phyloP scores from a whole-genome alignment of 768 basidiomycete genomes.

The Russula ochroleuca region DNA sequence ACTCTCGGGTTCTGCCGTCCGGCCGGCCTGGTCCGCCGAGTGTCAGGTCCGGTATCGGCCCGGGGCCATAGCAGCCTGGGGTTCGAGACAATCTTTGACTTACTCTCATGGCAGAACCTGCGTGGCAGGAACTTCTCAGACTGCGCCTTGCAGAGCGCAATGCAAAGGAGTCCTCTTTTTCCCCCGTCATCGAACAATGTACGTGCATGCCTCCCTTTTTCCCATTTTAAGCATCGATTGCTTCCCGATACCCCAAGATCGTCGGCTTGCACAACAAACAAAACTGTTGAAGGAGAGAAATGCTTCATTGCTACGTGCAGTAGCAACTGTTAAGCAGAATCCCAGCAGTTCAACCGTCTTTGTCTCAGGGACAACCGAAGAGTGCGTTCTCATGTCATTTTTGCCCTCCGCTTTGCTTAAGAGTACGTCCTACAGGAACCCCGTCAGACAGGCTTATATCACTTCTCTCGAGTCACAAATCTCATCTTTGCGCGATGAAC shows the following conservation, averaged over 20 bases:
- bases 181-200: slow-evolving; percentile 92
- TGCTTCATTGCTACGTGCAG: slow-evolving; percentile 79
- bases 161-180: slow-evolving; percentile 71
- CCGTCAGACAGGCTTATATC: slow-evolving; percentile 83
- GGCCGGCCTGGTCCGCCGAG: not conserved
- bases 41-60: not conserved
- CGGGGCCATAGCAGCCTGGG: not conserved
- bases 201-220: slow-evolving; percentile 34
- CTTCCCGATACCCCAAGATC: slow-evolving; percentile 49
- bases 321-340: slow-evolving; percentile 63
- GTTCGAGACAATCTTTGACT: slow-evolving; percentile 10
- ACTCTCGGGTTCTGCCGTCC: not conserved
- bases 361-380: slow-evolving; percentile 60
- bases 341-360: slow-evolving; percentile 59
- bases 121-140: slow-evolving; percentile 80
- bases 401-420: slow-evolving; percentile 6
- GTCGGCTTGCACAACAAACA: slow-evolving; percentile 87
- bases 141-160: slow-evolving; percentile 81
- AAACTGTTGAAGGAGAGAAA: slow-evolving; percentile 91
- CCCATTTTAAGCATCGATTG: slow-evolving; percentile 25
- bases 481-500: slow-evolving; percentile 84
- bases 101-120: slow-evolving; percentile 65
- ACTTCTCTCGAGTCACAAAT: slow-evolving; percentile 92
- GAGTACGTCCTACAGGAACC: slow-evolving; percentile 50
- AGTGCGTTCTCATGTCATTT: slow-evolving; percentile 47